Percentiles rank a stretch among this genome's conserved stretches.
Evolutionary conservation across 176 grass and related monocot genomes (phyloP).

Genomic region (Pontederia crassipes): DNA sequence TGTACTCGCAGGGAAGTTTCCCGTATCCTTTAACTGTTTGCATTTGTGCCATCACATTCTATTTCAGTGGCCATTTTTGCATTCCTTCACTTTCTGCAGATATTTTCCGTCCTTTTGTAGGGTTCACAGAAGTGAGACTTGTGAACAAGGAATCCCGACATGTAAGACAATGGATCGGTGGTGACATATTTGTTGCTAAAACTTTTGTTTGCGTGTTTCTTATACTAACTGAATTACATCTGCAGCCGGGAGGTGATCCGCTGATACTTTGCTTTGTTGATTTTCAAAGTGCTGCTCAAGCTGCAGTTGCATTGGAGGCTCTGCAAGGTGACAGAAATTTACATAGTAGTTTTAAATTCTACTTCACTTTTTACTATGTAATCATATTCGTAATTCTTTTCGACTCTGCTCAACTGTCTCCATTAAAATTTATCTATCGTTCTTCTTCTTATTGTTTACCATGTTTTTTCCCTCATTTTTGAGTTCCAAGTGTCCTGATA

Average conservation of each 20-base stretch:
- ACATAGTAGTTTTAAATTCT: constrained; percentile 5
- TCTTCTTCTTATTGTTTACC: too few relatives aligned
- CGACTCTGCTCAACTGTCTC: constrained; percentile 1
- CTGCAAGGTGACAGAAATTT: constrained; percentile 48
- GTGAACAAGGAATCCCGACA: constrained; percentile 86
- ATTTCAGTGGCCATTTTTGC: background rate
- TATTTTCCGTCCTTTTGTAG: constrained; percentile 65
- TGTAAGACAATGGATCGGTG: constrained; percentile 33
- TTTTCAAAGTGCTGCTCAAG: constrained; percentile 42
- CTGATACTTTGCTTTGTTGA: constrained; percentile 72
- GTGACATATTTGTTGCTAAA: background rate
- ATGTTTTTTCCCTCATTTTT: too few relatives aligned
- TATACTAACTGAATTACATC: constrained; percentile 19
- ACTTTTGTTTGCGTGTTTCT: constrained; percentile 11
- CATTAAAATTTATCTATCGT: too few relatives aligned
- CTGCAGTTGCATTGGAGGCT: constrained; percentile 33
- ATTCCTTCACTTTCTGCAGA: constrained; percentile 40
- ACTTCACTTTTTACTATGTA: constrained; percentile 10
- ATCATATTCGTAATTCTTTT: constrained; percentile 1
- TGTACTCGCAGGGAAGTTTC: constrained; percentile 53
- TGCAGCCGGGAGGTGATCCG: constrained; percentile 74
- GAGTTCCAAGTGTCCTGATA: too few relatives aligned
- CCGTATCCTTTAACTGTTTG: constrained; percentile 44
- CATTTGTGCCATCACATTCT: background rate
- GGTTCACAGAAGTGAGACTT: constrained; percentile 50